phyloP scores from a whole-genome alignment of 495 filamentous ascomycete genomes.

The Aspergillus affinis region DNA sequence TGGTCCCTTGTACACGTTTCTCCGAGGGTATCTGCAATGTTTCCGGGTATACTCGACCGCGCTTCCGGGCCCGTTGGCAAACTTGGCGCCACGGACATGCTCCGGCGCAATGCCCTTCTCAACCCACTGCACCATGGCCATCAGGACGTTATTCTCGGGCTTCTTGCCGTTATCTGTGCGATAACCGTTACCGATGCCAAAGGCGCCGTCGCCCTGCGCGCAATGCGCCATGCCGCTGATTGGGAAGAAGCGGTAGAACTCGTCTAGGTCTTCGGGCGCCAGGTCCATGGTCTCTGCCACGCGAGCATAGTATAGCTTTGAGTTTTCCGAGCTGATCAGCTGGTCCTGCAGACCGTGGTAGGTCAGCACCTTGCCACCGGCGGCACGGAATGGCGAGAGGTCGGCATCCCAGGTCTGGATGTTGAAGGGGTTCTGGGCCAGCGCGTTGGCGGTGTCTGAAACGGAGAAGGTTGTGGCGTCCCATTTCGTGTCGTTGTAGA shows the following conservation, averaged over 20 bases:
- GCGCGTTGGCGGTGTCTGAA: constrained; percentile 37
- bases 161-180: constrained; percentile 28
- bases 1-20: constrained; percentile 38
- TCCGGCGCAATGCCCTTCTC: constrained; percentile 58
- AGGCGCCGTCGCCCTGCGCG: constrained; percentile 51
- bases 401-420: constrained; percentile 52
- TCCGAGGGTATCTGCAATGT: constrained; percentile 42
- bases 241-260: constrained; percentile 61
- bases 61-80: constrained; percentile 39
- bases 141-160: constrained; percentile 47
- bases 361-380: constrained; percentile 50
- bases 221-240: constrained; percentile 60
- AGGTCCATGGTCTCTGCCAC: constrained; percentile 46
- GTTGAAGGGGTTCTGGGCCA: constrained; percentile 46
- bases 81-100: constrained; percentile 53
- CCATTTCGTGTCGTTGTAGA: constrained; percentile 53
- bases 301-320: constrained; percentile 44
- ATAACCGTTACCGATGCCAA: constrained; percentile 50
- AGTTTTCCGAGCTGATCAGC: constrained; percentile 43
- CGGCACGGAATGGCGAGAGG: constrained; percentile 39
- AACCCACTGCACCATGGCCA: constrained; percentile 60
- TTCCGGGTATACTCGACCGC: constrained; percentile 37
- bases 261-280: constrained; percentile 44
- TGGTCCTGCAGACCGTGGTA: constrained; percentile 52
- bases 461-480: constrained; percentile 38